phyloP scores from a whole-genome alignment of 2,329 filamentous ascomycete genomes.

The Penicillium hordei region DNA sequence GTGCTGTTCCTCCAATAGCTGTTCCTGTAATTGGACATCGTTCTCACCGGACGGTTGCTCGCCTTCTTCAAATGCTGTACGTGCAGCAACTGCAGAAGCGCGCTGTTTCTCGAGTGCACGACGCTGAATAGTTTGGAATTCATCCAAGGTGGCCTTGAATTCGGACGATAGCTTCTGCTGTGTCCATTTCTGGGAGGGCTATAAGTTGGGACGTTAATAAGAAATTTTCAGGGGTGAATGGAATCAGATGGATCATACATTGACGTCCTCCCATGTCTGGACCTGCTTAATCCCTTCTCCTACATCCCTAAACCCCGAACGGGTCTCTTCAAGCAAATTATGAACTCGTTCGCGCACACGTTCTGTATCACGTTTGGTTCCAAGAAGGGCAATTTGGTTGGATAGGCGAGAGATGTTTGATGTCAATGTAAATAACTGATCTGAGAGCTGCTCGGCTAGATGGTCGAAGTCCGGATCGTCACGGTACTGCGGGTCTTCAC shows the following conservation, averaged over 20 bases:
- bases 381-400: slow-evolving; percentile 79
- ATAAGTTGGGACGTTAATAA: slow-evolving; percentile 14
- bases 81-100: slow-evolving; percentile 77
- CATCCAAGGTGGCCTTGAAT: slow-evolving; percentile 81
- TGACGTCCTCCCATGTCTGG: slow-evolving; percentile 80
- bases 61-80: slow-evolving; percentile 69
- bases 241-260: slow-evolving; percentile 52
- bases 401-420: slow-evolving; percentile 82
- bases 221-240: background rate
- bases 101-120: slow-evolving; percentile 89
- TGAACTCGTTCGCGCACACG: slow-evolving; percentile 88
- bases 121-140: slow-evolving; percentile 91
- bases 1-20: slow-evolving; percentile 71
- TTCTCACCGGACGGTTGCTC: slow-evolving; percentile 32
- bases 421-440: slow-evolving; percentile 84
- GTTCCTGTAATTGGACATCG: slow-evolving; percentile 58
- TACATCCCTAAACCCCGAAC: slow-evolving; percentile 82
- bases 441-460: slow-evolving; percentile 78
- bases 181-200: slow-evolving; percentile 95
- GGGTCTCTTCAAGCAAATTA: slow-evolving; percentile 80
- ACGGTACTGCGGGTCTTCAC: slow-evolving; percentile 72
- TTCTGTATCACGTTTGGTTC: slow-evolving; percentile 87
- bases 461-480: slow-evolving; percentile 92
- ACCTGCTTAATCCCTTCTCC: slow-evolving; percentile 93
- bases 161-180: slow-evolving; percentile 93